A percentile compares a stretch with the other conserved stretches of the same genome.
These are phyloP conservation scores for Cytospora piceicola DNA, from an alignment of 2,329 filamentous ascomycete species.

Conservation along the genomic window DNA sequence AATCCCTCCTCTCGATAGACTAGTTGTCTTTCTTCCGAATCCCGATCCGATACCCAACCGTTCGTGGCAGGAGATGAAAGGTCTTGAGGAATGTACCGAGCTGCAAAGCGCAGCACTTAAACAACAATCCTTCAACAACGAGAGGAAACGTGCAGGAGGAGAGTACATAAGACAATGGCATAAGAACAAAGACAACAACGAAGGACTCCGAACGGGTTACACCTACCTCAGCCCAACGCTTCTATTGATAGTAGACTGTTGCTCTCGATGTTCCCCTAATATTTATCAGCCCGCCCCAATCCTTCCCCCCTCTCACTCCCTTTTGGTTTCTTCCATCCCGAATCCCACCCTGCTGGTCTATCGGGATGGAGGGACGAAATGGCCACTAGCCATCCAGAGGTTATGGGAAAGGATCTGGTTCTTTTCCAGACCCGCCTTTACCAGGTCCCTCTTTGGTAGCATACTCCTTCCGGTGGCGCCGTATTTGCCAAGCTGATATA, in stretches of 20 bases:
- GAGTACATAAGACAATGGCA: background rate
- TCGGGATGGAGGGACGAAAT: background rate
- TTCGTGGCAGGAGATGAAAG: background rate
- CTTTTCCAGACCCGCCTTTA: slow-evolving; percentile 5
- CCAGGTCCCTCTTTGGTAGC: background rate
- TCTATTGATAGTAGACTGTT: background rate
- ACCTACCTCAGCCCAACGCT: background rate
- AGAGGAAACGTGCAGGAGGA: slow-evolving; percentile 5
- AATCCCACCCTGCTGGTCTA: background rate
- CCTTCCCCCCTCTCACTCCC: too few species aligned
- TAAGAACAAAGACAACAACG: slow-evolving; percentile 8
- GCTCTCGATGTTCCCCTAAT: background rate
- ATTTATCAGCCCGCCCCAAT: background rate
- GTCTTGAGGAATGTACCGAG: slow-evolving; percentile 11
- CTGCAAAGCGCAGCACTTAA: slow-evolving; percentile 6
- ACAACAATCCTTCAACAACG: slow-evolving; percentile 7
- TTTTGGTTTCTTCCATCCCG: too few species aligned
- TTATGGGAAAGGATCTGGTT: background rate
- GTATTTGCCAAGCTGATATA: background rate
- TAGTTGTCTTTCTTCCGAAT: background rate
- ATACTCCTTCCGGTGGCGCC: background rate
- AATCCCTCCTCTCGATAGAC: background rate
- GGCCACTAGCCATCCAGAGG: background rate
- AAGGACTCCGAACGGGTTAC: background rate
- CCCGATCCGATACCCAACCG: background rate